Evolutionary conservation across 2,329 filamentous ascomycete species (phyloP).

Genomic region (Botryotinia globosa): DNA sequence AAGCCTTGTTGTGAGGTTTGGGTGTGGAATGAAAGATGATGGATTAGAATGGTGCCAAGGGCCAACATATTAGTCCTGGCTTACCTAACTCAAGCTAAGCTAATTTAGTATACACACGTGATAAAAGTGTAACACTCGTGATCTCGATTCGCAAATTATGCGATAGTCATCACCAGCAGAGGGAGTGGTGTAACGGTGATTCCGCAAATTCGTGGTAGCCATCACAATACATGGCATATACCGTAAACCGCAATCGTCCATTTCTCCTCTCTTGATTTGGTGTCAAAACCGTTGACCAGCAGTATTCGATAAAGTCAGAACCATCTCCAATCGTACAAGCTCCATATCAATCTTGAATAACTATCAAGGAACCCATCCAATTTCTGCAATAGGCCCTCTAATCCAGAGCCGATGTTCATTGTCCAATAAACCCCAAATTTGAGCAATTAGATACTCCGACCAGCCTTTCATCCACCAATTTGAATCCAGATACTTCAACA

Average conservation of each 20-base stretch:
- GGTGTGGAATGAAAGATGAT: no score
- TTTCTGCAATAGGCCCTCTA: conserved; percentile 37
- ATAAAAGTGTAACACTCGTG: no score
- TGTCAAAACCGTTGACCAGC: not conserved
- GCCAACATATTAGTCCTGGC: no score
- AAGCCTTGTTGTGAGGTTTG: no score
- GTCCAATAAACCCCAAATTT: conserved; percentile 40
- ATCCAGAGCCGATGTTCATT: conserved; percentile 42
- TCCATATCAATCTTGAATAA: no score
- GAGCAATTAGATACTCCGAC: conserved; percentile 38
- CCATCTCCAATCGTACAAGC: not conserved
- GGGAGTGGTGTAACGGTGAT: not conserved
- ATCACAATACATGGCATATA: not conserved
- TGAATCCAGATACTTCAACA: conserved; percentile 39
- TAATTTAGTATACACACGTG: no score
- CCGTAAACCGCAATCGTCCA: not conserved
- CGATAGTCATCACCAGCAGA: not conserved
- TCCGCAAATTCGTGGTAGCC: not conserved
- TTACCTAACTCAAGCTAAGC: no score
- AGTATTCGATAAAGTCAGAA: not conserved
- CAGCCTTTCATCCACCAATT: conserved; percentile 43
- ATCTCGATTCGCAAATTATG: not conserved
- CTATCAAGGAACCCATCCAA: conserved; percentile 33
- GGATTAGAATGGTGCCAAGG: no score
- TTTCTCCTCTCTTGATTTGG: not conserved